Evolutionary conservation across 2,329 filamentous ascomycete genomes (phyloP), one percentile per base, ranked within the genome.

Genomic region (Camillea tinctor): DNA sequence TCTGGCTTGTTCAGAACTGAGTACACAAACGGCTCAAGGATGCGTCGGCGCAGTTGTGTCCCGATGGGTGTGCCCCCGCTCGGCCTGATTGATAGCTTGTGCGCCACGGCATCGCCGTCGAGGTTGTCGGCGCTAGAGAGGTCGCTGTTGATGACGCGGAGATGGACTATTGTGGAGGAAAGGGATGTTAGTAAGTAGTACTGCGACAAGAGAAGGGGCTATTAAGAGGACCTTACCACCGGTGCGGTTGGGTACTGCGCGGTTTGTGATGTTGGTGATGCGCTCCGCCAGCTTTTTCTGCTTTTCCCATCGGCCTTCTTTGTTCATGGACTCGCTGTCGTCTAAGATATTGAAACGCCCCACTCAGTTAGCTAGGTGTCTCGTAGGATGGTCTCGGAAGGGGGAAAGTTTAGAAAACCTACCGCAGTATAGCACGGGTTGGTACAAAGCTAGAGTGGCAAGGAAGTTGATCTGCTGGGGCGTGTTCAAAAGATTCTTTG

Each of bases 381-480:
- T 9, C 4, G 19, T 9, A 4, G 26, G n/a, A 17, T 44, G 3
- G 36, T 17, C 4, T 4, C n/a, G n/a, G 24, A 4, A 50, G 52
- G 21, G 52, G 22, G 3, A 19, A 44, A 53, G 50, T n/a, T n/a
- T n/a, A 44, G 21, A 30, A 30, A 9, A 56, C 63, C 52, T 59
- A 65, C 61, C 63, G 19, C 57, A 62, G 40, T 65, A 65, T 3
- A 65, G 13, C 5, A 65, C n/a, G 3, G 63, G 63, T 26, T 65
- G 63, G 36, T 64, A 65, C 11, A 65, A 20, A 22, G 63, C 63
- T 24, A 65, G 23, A 49, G 64, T 63, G 15, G 61, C 63, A 15
- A 65, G 63, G 49, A 54, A 54, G 21, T 64, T 60, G 50, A 65
- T 54, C 57, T 65, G 59, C 13, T 57, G 57, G 24, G 63, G 63